A percentile compares a stretch with the other conserved stretches of the same genome.
phyloP scores from a whole-genome alignment of 164 flowering plant species.

The Berberis thunbergii region DNA sequence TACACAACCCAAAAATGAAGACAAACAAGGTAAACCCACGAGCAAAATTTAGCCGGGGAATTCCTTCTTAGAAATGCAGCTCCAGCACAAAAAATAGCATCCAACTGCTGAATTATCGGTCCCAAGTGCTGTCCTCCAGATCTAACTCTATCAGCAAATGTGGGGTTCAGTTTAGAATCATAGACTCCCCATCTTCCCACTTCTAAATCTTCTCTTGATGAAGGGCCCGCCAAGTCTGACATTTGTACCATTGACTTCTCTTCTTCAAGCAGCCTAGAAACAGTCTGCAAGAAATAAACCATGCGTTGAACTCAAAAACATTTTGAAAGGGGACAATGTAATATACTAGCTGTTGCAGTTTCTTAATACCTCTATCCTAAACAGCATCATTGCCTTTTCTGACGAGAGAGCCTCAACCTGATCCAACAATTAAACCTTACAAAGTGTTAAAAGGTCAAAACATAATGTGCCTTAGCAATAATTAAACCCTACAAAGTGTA shows the following conservation, averaged over 20 bases:
- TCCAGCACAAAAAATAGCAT: constrained; percentile 60
- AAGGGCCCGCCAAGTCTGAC: constrained; percentile 22
- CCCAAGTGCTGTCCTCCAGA: constrained; percentile 55
- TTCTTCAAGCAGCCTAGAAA: constrained; percentile 68
- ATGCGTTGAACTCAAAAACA: not conserved
- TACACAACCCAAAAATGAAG: constrained; percentile 89
- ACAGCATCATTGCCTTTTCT: constrained; percentile 69
- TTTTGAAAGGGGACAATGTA: not conserved
- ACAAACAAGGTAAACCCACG: constrained; percentile 57
- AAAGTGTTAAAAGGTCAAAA: not conserved
- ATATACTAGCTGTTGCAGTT: not conserved
- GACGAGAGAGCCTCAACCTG: constrained; percentile 93
- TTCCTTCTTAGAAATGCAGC: constrained; percentile 61
- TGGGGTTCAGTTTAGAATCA: constrained; percentile 38
- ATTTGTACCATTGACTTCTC: constrained; percentile 23
- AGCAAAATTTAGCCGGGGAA: constrained; percentile 50
- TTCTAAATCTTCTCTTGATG: constrained; percentile 51
- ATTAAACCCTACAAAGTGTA: constrained; percentile 5
- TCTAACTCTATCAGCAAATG: constrained; percentile 40
- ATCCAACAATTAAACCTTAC: constrained; percentile 13
- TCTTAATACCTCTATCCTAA: constrained; percentile 76
- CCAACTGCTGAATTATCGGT: constrained; percentile 61
- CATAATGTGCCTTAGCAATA: no score
- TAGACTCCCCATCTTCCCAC: constrained; percentile 42
- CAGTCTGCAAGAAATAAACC: constrained; percentile 36